Conservation (phyloP, 2,329 filamentous ascomycete genomes). For the Neonectria hederae region DNA sequence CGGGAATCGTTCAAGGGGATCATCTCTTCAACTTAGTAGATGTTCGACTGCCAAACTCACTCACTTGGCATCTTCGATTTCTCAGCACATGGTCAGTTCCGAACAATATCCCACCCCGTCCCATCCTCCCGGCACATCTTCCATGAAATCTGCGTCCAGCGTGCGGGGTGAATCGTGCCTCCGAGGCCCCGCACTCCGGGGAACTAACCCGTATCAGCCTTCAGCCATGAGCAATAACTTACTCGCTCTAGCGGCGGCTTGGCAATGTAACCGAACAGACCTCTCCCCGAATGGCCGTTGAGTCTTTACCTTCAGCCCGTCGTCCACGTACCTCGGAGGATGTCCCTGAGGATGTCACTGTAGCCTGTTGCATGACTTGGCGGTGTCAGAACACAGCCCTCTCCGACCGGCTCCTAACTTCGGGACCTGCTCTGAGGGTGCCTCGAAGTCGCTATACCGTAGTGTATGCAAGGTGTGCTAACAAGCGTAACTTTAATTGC, state of each 20-base stretch:
- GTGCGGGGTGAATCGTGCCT: not conserved
- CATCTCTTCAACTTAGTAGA: too few relatives aligned
- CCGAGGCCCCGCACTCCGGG: constrained; percentile 6
- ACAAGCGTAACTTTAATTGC: not conserved
- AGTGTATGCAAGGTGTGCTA: not conserved
- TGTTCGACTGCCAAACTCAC: too few relatives aligned
- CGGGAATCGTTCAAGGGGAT: too few relatives aligned
- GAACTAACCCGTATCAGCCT: not conserved
- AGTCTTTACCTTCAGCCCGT: not conserved
- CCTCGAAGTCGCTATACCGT: not conserved
- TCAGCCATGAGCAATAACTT: not conserved
- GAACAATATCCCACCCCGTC: too few relatives aligned
- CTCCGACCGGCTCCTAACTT: not conserved
- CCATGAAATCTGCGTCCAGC: not conserved
- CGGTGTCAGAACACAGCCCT: not conserved
- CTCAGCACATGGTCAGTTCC: not conserved
- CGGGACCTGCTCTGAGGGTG: not conserved
- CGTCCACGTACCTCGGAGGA: not conserved
- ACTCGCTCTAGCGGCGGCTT: not conserved
- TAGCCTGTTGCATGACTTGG: not conserved
- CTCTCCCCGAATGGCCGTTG: not conserved
- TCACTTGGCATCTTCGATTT: too few relatives aligned
- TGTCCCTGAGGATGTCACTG: not conserved
- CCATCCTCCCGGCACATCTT: too few relatives aligned
- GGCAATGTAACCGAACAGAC: not conserved